Evolutionary conservation across 1,284 basidiomycete species (phyloP), one percentile per base, ranked within the genome.

Genomic region (Sporisorium scitamineum): DNA sequence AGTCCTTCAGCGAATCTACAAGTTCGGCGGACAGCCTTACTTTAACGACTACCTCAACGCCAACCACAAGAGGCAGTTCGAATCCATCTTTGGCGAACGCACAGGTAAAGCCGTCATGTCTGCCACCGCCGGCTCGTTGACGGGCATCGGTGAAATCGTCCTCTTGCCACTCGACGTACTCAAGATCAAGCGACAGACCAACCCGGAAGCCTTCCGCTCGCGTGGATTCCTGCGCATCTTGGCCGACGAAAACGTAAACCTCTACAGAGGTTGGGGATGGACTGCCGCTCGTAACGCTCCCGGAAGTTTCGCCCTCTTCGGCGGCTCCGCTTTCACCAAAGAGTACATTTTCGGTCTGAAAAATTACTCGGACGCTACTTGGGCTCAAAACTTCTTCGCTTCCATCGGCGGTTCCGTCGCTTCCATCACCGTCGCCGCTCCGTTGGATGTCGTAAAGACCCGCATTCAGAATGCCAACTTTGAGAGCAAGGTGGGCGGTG

Each of bases 241-340:
- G 85, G 87, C 91, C 78, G 95, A 99, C 80, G 97, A 99, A 85
- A 94, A 95, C 65, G 83, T 89, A 59, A 91, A 90, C 13, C 90
- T 99, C 41, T 99, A 99, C 88, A 91, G 95, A 76, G 96, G 96
- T 42, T 97, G 95, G 93, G 96, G 95, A 61, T 98, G 96, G 96
- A 99, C 96, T 39, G 93, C 97, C 88, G 95, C 95, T 1, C 90
- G 96, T 63, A 99, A 99, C 85, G 96, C 96, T 2, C 96, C 96
- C 3, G 96, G 96, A 16, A 92, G 90, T 61, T 99, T 99, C 80
- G 94, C 96, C 60, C 73, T 85, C 20, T 99, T 99, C 84, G 96
- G 96, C 85, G 96, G 94, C 50, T 96, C 94, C 4, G 95, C 96
- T 1, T 89, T 91, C 60, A 94, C 95, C 41, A 98, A 99, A 86